phyloP scores from a whole-genome alignment of 1,139 yeast genomes.

The Suhomyces atakaporum region DNA sequence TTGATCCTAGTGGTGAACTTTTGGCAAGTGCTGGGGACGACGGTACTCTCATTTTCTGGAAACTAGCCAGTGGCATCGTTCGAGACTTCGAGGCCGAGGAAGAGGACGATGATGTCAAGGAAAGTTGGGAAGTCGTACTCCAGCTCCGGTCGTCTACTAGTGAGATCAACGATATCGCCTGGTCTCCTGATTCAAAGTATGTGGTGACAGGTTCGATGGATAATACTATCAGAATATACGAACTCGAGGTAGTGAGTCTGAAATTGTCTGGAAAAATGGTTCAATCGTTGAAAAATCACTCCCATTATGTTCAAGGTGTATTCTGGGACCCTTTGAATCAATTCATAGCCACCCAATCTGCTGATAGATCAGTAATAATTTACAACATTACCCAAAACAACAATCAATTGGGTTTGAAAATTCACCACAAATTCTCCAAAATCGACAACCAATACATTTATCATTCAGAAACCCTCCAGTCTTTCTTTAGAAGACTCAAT shows the following conservation, averaged over 20 bases:
- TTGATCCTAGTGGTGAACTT: constrained; percentile 63
- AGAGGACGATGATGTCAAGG: constrained; percentile 56
- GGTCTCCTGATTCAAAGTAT: constrained; percentile 83
- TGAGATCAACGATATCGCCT: constrained; percentile 85
- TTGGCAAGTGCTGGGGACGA: constrained; percentile 96
- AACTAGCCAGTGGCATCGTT: constrained; percentile 51
- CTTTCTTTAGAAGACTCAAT: constrained; percentile 81
- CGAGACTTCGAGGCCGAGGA: constrained; percentile 60
- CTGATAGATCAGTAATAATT: constrained; percentile 79
- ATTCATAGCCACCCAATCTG: constrained; percentile 82
- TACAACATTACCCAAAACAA: constrained; percentile 29
- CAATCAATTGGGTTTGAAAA: constrained; percentile 10
- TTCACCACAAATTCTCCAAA: constrained; percentile 24
- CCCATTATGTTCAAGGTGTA: constrained; percentile 93
- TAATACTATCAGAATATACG: constrained; percentile 71
- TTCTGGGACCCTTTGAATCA: constrained; percentile 89
- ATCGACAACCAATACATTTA: constrained; percentile 51
- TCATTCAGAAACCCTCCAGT: constrained; percentile 83
- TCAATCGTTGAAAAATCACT: constrained; percentile 68
- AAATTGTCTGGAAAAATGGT: constrained; percentile 57
- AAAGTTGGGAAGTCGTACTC: constrained; percentile 66
- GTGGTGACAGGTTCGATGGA: constrained; percentile 93
- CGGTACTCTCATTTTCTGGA: constrained; percentile 85
- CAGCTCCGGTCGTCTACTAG: constrained; percentile 62
- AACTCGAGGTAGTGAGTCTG: constrained; percentile 26